phyloP scores from a whole-genome alignment of 352 stramenopile genomes.

The Pythium brassicae region DNA sequence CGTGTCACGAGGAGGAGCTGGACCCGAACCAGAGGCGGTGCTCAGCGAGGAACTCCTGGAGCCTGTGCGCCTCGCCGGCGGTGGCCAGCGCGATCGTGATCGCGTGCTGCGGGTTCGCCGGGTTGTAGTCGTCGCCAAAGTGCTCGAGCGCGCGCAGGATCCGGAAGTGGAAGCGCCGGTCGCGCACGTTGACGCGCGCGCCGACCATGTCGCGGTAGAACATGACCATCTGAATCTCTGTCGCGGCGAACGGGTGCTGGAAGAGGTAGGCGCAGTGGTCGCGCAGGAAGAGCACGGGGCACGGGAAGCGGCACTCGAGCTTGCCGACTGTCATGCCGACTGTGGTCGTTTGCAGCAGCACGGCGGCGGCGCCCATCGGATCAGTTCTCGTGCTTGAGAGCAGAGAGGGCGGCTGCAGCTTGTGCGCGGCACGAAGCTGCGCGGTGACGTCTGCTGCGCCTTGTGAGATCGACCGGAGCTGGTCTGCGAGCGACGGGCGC shows the following conservation, averaged over 20 bases:
- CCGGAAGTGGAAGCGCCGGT: constrained; percentile 46
- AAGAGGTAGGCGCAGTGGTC: constrained; percentile 68
- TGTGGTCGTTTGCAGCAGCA: constrained; percentile 40
- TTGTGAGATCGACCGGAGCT: constrained; percentile 56
- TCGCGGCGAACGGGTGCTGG: constrained; percentile 62
- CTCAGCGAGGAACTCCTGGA: constrained; percentile 35
- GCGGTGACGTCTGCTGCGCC: constrained; percentile 41
- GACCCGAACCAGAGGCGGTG: constrained; percentile 1
- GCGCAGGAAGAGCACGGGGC: constrained; percentile 38
- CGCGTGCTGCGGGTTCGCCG: constrained; percentile 51
- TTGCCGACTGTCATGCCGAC: constrained; percentile 42
- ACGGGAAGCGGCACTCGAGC: constrained; percentile 61
- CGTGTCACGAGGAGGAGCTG: no score
- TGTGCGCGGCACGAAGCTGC: constrained; percentile 41
- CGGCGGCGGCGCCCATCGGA: no score
- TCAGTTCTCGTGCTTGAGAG: background rate
- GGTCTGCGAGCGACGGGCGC: constrained; percentile 54
- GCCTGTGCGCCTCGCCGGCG: constrained; percentile 30
- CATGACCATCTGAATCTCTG: constrained; percentile 73
- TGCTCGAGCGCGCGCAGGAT: constrained; percentile 38
- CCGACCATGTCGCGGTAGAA: constrained; percentile 70
- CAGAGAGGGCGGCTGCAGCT: constrained; percentile 19
- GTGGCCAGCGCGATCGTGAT: constrained; percentile 53
- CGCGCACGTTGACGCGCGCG: constrained; percentile 27
- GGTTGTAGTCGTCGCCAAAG: constrained; percentile 61